phyloP scores from a whole-genome alignment of 2,329 filamentous ascomycete species.

The Nigrograna mackinnonii region DNA sequence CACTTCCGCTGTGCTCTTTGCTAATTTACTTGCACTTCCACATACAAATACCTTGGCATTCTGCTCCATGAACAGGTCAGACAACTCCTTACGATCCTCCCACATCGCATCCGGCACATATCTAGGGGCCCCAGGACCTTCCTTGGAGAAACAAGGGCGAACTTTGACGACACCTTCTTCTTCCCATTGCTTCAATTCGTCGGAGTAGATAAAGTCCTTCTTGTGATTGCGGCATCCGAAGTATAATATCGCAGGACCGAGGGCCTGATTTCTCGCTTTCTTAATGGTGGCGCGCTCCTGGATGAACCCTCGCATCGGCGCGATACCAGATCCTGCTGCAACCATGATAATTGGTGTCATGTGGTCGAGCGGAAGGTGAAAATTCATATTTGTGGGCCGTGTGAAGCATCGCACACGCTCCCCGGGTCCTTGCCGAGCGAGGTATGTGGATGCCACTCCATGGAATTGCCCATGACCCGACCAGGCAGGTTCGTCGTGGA shows the following conservation, averaged over 20 bases:
- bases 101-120: constrained; percentile 56
- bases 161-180: constrained; percentile 60
- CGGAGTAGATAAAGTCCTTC: constrained; percentile 62
- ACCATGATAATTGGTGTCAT: constrained; percentile 53
- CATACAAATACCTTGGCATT: constrained; percentile 65
- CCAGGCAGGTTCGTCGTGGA: constrained; percentile 51
- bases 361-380: constrained; percentile 41
- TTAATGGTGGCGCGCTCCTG: constrained; percentile 32
- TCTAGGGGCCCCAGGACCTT: constrained; percentile 65
- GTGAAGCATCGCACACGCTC: constrained; percentile 39
- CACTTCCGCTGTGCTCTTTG: constrained; percentile 38
- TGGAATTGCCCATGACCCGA: constrained; percentile 41
- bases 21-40: constrained; percentile 55
- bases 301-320: constrained; percentile 35
- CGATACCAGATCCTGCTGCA: constrained; percentile 31
- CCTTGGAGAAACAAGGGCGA: constrained; percentile 59
- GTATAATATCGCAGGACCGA: constrained; percentile 64
- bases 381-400: constrained; percentile 33
- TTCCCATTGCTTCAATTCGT: constrained; percentile 63
- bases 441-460: constrained; percentile 42
- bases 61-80: constrained; percentile 42
- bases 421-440: constrained; percentile 31
- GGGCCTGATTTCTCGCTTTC: constrained; percentile 24
- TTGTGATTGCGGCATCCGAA: constrained; percentile 61
- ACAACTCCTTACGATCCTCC: constrained; percentile 47